Evolutionary conservation across 2,329 filamentous ascomycete genomes (phyloP).

Genomic region (Alternaria gansuensis): DNA sequence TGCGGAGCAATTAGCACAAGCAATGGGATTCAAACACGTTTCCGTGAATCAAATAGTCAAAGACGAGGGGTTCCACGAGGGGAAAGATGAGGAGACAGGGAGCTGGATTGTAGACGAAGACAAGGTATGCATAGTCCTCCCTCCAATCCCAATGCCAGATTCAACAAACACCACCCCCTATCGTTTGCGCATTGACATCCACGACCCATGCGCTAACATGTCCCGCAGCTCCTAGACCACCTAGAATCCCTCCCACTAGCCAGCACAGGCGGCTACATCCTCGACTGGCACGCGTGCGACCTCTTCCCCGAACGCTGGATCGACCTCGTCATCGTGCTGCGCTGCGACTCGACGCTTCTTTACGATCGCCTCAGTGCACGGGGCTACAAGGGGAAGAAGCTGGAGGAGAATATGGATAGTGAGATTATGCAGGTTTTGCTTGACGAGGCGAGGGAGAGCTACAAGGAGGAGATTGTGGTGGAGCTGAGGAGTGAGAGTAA

Average conservation of each 20-base stretch:
- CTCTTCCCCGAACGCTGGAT: constrained; percentile 93
- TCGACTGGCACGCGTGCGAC: constrained; percentile 99
- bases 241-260: constrained; percentile 78
- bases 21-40: constrained; percentile 80
- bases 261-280: constrained; percentile 79
- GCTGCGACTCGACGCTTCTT: constrained; percentile 79
- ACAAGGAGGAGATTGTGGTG: constrained; percentile 86
- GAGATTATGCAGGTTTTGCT: constrained; percentile 97
- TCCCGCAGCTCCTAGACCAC: constrained; percentile 76
- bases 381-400: constrained; percentile 83
- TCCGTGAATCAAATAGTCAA: constrained; percentile 93
- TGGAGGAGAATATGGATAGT: constrained; percentile 95
- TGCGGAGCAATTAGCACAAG: constrained; percentile 79
- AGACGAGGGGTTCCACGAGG: constrained; percentile 84
- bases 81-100: constrained; percentile 83
- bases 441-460: constrained; percentile 87
- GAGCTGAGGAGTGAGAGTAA: constrained; percentile 85
- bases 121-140: constrained; percentile 66
- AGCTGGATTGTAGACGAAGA: constrained; percentile 97
- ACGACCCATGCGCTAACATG: background rate
- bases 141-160: background rate
- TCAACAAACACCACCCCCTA: background rate
- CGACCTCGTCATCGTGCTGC: constrained; percentile 90
- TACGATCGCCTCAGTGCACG: constrained; percentile 84
- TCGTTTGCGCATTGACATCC: background rate